Evolutionary conservation across 176 grass and related monocot genomes (phyloP).

Genomic region (Musa itinerans): DNA sequence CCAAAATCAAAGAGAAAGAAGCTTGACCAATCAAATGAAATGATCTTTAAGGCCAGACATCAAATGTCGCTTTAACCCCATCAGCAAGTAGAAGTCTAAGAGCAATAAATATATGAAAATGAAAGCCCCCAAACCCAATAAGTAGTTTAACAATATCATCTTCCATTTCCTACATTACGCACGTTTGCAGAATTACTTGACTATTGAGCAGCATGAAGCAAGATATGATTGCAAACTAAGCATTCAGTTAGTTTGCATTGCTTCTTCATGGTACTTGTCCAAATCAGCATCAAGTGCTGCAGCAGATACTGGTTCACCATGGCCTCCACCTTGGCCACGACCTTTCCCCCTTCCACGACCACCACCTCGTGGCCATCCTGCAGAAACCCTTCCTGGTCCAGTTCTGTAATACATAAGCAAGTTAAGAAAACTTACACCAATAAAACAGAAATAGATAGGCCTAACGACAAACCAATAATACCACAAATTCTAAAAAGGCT

Average conservation of each 20-base stretch:
- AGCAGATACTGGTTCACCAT: conserved; percentile 43
- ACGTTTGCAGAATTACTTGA: conserved; percentile 31
- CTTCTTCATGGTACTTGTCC: conserved; percentile 86
- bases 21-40: conserved; percentile 8
- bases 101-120: conserved; percentile 45
- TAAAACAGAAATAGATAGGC: background rate
- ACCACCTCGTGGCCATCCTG: conserved; percentile 31
- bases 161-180: conserved; percentile 41
- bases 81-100: conserved; percentile 5
- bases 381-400: conserved; percentile 33
- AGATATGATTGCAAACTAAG: conserved; percentile 20
- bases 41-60: conserved; percentile 2
- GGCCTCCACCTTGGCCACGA: conserved; percentile 46
- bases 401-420: conserved; percentile 39
- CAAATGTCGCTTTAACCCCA: conserved; percentile 11
- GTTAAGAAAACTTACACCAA: conserved; percentile 2
- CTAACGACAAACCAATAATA: background rate
- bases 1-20: background rate
- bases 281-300: conserved; percentile 94
- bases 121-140: conserved; percentile 33
- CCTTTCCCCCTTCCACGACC: conserved; percentile 44
- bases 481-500: background rate
- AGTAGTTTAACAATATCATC: conserved; percentile 26
- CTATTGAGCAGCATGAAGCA: conserved; percentile 29
- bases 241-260: conserved; percentile 82